Conservation (phyloP, 805 yeast species). For the Ogataea naganishii region DNA sequence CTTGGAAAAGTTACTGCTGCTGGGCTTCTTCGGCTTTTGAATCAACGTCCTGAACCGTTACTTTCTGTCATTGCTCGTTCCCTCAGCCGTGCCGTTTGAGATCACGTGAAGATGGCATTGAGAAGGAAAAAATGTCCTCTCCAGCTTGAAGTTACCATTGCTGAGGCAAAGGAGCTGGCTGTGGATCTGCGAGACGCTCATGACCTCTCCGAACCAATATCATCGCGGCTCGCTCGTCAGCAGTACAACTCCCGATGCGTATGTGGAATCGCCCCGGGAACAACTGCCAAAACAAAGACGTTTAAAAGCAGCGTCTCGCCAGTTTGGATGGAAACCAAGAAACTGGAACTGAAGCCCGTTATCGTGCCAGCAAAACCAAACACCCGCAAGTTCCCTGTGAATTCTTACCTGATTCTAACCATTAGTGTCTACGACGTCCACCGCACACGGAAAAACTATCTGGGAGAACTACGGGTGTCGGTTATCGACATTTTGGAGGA, state of each 20-base stretch:
- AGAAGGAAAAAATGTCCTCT: no score
- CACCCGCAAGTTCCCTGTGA: slow-evolving; percentile 4
- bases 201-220: slow-evolving; percentile 2
- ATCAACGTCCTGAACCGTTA: no score
- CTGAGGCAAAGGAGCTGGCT: slow-evolving; percentile 12
- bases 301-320: slow-evolving; percentile 10
- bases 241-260: slow-evolving; percentile 14
- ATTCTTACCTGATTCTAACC: slow-evolving; percentile 9
- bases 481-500: slow-evolving; percentile 13
- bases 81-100: no score
- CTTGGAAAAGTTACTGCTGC: no score
- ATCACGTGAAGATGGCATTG: no score
- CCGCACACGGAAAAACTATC: slow-evolving; percentile 13
- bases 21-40: no score
- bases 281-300: slow-evolving; percentile 8
- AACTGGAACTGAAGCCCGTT: slow-evolving; percentile 6
- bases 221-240: no score
- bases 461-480: slow-evolving; percentile 21
- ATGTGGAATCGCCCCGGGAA: slow-evolving; percentile 9
- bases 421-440: slow-evolving; percentile 14
- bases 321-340: slow-evolving; percentile 11
- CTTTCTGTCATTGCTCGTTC: no score
- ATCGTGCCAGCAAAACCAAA: slow-evolving; percentile 2
- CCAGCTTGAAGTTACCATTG: slow-evolving; percentile 9
- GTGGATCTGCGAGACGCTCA: slow-evolving; percentile 1